Conservation (phyloP, 2,329 filamentous ascomycete species). For the Colletotrichum tofieldiae region DNA sequence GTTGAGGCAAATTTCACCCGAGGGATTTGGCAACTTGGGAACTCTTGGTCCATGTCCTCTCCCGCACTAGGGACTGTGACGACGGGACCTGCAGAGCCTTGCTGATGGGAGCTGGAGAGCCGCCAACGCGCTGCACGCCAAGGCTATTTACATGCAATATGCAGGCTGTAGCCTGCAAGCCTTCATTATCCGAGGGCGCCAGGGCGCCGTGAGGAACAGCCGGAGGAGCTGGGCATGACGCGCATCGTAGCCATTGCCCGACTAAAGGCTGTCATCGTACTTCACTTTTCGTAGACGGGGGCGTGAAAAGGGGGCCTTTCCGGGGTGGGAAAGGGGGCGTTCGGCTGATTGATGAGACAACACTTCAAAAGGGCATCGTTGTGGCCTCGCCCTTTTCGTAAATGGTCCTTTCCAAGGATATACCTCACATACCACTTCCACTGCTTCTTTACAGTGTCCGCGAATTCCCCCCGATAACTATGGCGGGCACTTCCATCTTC, state of each 20-base stretch:
- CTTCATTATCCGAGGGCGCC: background rate
- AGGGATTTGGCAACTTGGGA: background rate
- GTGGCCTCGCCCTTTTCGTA: background rate
- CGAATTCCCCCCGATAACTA: background rate
- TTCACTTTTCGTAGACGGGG: background rate
- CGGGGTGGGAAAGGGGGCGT: background rate
- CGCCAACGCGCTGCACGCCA: background rate
- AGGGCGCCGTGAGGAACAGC: background rate
- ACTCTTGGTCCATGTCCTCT: background rate
- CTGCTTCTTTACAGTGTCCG: background rate
- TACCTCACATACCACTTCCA: background rate
- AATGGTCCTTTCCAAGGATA: background rate
- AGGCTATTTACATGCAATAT: background rate
- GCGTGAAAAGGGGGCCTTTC: background rate
- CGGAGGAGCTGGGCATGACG: background rate
- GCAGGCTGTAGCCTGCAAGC: constrained; percentile 1
- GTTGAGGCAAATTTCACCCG: background rate
- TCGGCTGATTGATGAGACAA: constrained; percentile 8
- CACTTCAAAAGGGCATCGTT: constrained; percentile 6
- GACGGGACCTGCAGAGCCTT: background rate
- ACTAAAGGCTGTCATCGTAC: background rate
- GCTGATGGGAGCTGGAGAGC: background rate
- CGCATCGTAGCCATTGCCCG: background rate
- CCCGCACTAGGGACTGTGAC: background rate
- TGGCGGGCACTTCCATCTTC: constrained; percentile 30